Evolutionary conservation across 108 stramenopile species (phyloP), one percentile per base, ranked within the genome.

Genomic region (Cyclostephanos tholiformis): DNA sequence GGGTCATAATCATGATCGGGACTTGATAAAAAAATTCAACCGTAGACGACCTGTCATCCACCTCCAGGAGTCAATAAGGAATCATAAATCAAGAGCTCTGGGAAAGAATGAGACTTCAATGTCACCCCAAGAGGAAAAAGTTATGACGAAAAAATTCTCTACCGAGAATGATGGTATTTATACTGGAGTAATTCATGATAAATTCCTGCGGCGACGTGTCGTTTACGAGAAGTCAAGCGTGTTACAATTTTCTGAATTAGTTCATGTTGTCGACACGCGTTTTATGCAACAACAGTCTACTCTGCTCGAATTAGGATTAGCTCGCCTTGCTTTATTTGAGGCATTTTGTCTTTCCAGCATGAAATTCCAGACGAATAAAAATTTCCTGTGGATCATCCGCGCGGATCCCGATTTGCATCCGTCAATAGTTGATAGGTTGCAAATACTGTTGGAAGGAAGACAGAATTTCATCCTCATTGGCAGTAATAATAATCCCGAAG

Each of bases 211-310:
- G 0, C 41, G 12, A 41, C 41, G 11, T 41, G 41, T 10, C 41
- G 9, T 41, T 12, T 8, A 41, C 41, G 41, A 41, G 41, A 41
- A 41, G 41, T 41, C 41, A 41, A 10, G 4, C 41, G 41, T 12
- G 41, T 5, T 41, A 10, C 41, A 41, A 41, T 41, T 41, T 41
- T 41, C 41, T 2, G 67, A 65, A 44, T 36, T 85, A 27, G 59
- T 86, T 43, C 85, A 86, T 35, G 67, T 86, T 9, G 85, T 83
- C 23, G 71, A 77, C 30, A 74, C 85, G 29, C 63, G 86, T 52
- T 84, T 88, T 38, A 88, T 88, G 87, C 87, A 88, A 67, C 8
- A 43, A 5, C 87, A 88, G 62, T 72, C 87, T 17, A 17, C 73
- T 50, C 49, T 88, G n/a, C 8, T 71, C 5, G 60, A 55, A 17